Evolutionary conservation across 2,329 filamentous ascomycete species (phyloP).

Genomic region (Pseudogymnoascus sp.): DNA sequence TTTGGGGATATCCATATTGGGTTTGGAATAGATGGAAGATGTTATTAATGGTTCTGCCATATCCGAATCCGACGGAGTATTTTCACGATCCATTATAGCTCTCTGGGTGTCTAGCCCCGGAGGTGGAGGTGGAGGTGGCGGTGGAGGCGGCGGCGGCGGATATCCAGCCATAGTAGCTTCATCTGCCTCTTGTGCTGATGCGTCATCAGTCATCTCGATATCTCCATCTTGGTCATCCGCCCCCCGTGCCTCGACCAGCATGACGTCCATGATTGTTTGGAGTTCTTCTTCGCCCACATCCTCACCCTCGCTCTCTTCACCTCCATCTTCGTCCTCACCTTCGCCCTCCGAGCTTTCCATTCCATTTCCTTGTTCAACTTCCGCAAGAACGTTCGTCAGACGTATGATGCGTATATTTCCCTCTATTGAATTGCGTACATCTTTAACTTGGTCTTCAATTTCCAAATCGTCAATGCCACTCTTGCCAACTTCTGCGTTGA

Average conservation of each 20-base stretch:
- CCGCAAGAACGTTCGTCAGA: conserved; percentile 14
- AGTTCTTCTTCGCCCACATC: conserved; percentile 21
- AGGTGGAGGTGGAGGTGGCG: conserved; percentile 45
- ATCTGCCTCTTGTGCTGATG: conserved; percentile 63
- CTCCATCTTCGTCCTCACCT: conserved; percentile 57
- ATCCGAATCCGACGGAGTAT: conserved; percentile 65
- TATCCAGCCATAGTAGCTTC: conserved; percentile 74
- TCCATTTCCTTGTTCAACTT: conserved; percentile 18
- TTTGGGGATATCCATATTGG: conserved; percentile 66
- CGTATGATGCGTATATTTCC: background rate
- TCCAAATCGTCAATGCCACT: conserved; percentile 78
- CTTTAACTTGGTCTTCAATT: conserved; percentile 31
- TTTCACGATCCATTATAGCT: conserved; percentile 45
- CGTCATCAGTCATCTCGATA: conserved; percentile 32
- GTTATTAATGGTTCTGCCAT: conserved; percentile 59
- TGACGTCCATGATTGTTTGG: conserved; percentile 33
- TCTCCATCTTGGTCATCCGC: conserved; percentile 36
- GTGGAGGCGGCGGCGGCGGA: conserved; percentile 55
- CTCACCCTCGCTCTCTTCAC: conserved; percentile 28
- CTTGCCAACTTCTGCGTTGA: conserved; percentile 67
- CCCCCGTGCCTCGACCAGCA: conserved; percentile 46
- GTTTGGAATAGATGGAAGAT: conserved; percentile 51
- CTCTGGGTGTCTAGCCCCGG: conserved; percentile 34
- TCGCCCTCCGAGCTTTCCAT: conserved; percentile 21
- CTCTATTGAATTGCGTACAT: conserved; percentile 10